A percentile compares a stretch with the other conserved stretches of the same genome.
These are phyloP conservation scores for Saksenaea oblongispora DNA, from an alignment of 371 early-diverging fungal species.

Conservation along the genomic window DNA sequence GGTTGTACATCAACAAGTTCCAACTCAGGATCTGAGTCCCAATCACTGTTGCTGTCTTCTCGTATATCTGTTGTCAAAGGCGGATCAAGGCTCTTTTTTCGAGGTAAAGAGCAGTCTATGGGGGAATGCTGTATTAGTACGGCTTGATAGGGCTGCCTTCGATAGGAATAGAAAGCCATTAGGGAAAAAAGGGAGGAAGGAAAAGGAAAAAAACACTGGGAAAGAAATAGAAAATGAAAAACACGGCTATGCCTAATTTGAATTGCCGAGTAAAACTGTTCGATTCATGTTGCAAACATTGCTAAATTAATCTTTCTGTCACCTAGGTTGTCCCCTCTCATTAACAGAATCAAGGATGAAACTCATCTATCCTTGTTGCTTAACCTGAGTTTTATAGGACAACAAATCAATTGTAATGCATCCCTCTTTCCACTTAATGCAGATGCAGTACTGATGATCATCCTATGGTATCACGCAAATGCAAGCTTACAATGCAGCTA, in stretches of 20 bases:
- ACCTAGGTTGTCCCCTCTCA: no score
- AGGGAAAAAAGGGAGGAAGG: constrained; percentile 1
- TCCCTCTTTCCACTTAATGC: no score
- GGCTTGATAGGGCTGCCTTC: not conserved
- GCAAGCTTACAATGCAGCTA: no score
- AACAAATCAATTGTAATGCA: no score
- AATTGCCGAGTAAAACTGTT: constrained; percentile 4
- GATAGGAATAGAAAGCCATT: not conserved
- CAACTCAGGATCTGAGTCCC: constrained; percentile 42
- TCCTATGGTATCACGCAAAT: no score
- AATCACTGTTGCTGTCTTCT: constrained; percentile 11
- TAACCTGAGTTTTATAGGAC: no score
- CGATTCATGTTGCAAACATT: constrained; percentile 12
- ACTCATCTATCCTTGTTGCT: no score
- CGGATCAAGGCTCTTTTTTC: not conserved
- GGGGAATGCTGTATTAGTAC: not conserved
- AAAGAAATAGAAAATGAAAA: constrained; percentile 8
- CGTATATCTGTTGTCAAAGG: constrained; percentile 6
- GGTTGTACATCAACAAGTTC: constrained; percentile 21
- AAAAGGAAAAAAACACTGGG: constrained; percentile 6
- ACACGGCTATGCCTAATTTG: not conserved
- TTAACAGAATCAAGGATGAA: no score
- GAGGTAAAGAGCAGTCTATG: not conserved
- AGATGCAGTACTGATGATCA: no score
- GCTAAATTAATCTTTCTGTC: constrained; percentile 3